Conservation (phyloP, 2,329 filamentous ascomycete genomes). For the Fonsecaea monophora region DNA sequence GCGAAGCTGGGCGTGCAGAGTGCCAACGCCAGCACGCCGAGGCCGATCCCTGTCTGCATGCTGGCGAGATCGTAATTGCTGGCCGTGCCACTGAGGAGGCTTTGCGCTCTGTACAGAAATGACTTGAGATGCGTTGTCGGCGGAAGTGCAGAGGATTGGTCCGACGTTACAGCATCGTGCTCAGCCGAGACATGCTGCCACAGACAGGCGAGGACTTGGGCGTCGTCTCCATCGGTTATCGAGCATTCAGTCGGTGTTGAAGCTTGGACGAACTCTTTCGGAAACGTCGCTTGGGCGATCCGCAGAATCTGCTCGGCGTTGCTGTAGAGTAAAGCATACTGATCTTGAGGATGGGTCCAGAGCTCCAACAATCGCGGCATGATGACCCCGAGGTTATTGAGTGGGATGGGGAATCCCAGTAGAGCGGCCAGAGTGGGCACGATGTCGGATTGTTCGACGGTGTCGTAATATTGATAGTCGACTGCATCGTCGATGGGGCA, state of each 20-base stretch:
- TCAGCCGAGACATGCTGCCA: slow-evolving; percentile 59
- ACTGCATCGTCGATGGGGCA: slow-evolving; percentile 59
- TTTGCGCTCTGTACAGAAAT: slow-evolving; percentile 76
- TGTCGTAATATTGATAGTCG: slow-evolving; percentile 83
- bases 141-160: neutral
- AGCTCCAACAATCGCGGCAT: slow-evolving; percentile 79
- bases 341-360: slow-evolving; percentile 68
- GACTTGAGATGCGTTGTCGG: slow-evolving; percentile 16
- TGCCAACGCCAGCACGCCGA: slow-evolving; percentile 43
- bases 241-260: slow-evolving; percentile 39
- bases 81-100: slow-evolving; percentile 83
- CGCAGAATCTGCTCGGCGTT: slow-evolving; percentile 83
- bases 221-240: slow-evolving; percentile 40
- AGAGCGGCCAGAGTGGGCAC: slow-evolving; percentile 86
- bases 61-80: slow-evolving; percentile 84
- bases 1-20: slow-evolving; percentile 39
- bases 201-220: slow-evolving; percentile 70
- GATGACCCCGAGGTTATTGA: slow-evolving; percentile 88
- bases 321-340: slow-evolving; percentile 71
- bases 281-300: slow-evolving; percentile 77
- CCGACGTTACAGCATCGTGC: neutral
- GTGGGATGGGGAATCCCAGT: slow-evolving; percentile 83
- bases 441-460: slow-evolving; percentile 92
- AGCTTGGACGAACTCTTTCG: slow-evolving; percentile 50
- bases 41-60: slow-evolving; percentile 58